These are phyloP conservation scores for Termitomyces sp. DNA, from an alignment of 768 basidiomycete genomes.

Conservation along the genomic window DNA sequence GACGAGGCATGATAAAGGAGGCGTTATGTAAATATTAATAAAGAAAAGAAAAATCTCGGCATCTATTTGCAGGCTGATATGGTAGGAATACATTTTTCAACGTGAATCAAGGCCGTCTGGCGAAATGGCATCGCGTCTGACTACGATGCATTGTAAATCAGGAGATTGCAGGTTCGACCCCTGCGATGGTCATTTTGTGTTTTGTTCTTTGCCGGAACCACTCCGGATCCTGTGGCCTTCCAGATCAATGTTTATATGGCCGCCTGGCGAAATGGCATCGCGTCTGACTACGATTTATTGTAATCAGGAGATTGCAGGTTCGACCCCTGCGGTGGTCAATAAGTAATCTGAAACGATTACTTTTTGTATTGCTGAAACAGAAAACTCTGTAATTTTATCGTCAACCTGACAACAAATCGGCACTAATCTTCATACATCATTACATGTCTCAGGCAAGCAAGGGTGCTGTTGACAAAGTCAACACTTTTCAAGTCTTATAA, in stretches of 20 bases:
- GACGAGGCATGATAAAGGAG: conserved; percentile 44
- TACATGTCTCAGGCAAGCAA: no score
- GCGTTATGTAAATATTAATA: background rate
- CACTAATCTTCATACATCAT: no score
- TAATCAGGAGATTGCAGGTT: conserved; percentile 80
- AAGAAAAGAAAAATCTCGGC: background rate
- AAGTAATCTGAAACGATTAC: no score
- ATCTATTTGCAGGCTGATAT: no score
- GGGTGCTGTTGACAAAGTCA: no score
- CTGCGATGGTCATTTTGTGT: conserved; percentile 36
- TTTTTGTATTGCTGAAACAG: no score
- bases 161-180: conserved; percentile 82
- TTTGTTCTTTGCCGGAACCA: no score
- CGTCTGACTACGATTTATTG: conserved; percentile 77
- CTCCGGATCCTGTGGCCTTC: no score
- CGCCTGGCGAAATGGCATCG: conserved; percentile 84
- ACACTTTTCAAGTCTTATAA: no score
- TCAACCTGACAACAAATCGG: no score
- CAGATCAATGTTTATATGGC: conserved; percentile 5
- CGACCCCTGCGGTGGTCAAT: conserved; percentile 53
- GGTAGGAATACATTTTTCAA: no score
- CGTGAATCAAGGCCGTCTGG: conserved; percentile 37
- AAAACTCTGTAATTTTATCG: no score
- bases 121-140: conserved; percentile 96
- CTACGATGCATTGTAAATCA: conserved; percentile 62